These are phyloP conservation scores for Rhodotorula toruloides DNA, from an alignment of 768 basidiomycete genomes.

Conservation along the genomic window DNA sequence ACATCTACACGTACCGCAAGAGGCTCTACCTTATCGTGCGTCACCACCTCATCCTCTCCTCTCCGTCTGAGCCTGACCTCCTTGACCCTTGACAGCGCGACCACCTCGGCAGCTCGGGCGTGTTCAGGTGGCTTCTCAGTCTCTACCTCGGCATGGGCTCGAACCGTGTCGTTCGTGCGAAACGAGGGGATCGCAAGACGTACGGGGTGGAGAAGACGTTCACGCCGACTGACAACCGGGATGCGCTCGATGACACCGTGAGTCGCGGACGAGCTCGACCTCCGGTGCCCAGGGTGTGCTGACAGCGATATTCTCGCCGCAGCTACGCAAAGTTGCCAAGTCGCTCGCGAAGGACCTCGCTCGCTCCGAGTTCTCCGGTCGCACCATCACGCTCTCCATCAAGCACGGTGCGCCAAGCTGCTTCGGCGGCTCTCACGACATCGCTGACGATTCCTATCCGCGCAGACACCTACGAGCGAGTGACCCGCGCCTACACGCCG, in stretches of 20 bases:
- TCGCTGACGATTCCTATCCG: background rate
- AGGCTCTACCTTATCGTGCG: constrained; percentile 64
- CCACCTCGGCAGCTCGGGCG: constrained; percentile 58
- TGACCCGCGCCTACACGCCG: constrained; percentile 76
- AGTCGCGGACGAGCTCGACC: background rate
- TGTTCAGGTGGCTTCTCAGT: constrained; percentile 62
- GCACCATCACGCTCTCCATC: constrained; percentile 74
- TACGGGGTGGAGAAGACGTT: constrained; percentile 68
- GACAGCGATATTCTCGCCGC: constrained; percentile 47
- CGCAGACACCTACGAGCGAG: constrained; percentile 77
- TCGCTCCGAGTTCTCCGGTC: constrained; percentile 72
- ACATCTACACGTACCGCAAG: constrained; percentile 72
- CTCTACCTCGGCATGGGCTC: constrained; percentile 81
- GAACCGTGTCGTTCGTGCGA: constrained; percentile 68
- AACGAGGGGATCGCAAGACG: constrained; percentile 79
- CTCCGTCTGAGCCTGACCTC: too few species aligned
- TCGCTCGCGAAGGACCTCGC: constrained; percentile 78
- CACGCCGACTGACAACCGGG: background rate
- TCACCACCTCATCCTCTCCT: too few species aligned
- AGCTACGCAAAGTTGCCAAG: constrained; percentile 71
- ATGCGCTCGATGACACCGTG: constrained; percentile 16
- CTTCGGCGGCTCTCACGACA: background rate
- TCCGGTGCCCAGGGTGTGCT: too few species aligned
- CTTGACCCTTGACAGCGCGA: constrained; percentile 51
- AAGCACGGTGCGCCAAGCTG: constrained; percentile 54